Conservation (phyloP, 352 stramenopile species). For the Aphanomyces astaci region DNA sequence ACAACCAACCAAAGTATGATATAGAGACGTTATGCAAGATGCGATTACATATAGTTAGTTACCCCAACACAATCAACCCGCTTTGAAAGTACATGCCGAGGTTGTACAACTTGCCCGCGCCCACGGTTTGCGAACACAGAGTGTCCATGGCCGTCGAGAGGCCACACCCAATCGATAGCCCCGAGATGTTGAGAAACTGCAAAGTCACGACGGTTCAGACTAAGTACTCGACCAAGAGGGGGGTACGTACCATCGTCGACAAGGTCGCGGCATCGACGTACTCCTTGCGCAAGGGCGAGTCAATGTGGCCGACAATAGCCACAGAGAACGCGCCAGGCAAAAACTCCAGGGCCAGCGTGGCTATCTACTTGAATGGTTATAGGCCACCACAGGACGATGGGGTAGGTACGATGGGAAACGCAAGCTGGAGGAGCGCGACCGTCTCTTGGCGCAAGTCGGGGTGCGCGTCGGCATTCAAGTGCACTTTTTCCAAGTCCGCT, state of each 20-base stretch:
- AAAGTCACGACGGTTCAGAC: background rate
- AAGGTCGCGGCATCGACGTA: constrained; percentile 61
- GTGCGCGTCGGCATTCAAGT: background rate
- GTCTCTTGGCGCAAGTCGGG: background rate
- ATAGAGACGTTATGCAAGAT: too few species aligned
- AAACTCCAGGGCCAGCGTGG: constrained; percentile 12
- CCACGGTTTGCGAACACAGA: constrained; percentile 75
- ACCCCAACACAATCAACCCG: constrained; percentile 49
- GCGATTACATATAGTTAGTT: background rate
- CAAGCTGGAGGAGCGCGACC: constrained; percentile 1
- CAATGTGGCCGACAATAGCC: constrained; percentile 56
- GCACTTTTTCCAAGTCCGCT: background rate
- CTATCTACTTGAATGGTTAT: background rate
- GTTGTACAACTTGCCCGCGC: constrained; percentile 54
- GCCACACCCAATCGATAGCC: constrained; percentile 61
- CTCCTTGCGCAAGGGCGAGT: constrained; percentile 44
- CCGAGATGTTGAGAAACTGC: constrained; percentile 67
- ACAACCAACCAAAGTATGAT: too few species aligned
- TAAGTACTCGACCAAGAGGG: background rate
- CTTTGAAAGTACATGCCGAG: constrained; percentile 83
- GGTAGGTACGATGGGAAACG: constrained; percentile 3
- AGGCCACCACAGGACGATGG: background rate
- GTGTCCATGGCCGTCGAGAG: constrained; percentile 84
- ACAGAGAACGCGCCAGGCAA: constrained; percentile 26
- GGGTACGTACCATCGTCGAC: constrained; percentile 46